Evolutionary conservation across 495 filamentous ascomycete species (phyloP).

Genomic region (Hypoxylon perforatum): DNA sequence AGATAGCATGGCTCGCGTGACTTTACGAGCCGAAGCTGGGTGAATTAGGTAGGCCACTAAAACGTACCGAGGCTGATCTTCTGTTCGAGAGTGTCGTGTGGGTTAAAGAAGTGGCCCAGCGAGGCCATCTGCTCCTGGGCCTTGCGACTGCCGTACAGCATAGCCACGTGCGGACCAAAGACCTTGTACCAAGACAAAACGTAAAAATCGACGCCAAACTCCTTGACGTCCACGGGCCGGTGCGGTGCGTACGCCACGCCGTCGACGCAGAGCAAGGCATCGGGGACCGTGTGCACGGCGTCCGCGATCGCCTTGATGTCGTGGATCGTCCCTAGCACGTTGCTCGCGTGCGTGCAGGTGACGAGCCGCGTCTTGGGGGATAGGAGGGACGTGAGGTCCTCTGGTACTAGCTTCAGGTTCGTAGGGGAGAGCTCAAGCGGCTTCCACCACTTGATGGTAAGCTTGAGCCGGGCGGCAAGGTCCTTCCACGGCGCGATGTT

Average conservation of each 20-base stretch:
- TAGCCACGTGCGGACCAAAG: slow-evolving; percentile 76
- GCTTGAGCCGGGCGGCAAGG: slow-evolving; percentile 66
- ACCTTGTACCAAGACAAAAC: slow-evolving; percentile 83
- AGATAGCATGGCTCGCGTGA: background rate
- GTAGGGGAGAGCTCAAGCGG: slow-evolving; percentile 45
- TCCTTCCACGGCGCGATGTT: slow-evolving; percentile 76
- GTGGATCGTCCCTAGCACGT: slow-evolving; percentile 77
- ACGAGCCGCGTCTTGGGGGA: slow-evolving; percentile 70
- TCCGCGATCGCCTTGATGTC: slow-evolving; percentile 66
- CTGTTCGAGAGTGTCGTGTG: slow-evolving; percentile 63
- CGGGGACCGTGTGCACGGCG: slow-evolving; percentile 59
- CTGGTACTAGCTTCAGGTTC: slow-evolving; percentile 66
- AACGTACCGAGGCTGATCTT: slow-evolving; percentile 58
- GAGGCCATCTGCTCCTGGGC: slow-evolving; percentile 62
- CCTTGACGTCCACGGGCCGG: slow-evolving; percentile 71
- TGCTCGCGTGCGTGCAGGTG: slow-evolving; percentile 74
- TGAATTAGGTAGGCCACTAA: no score
- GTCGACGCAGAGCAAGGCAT: slow-evolving; percentile 62
- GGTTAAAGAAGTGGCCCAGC: slow-evolving; percentile 76
- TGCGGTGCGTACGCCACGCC: slow-evolving; percentile 80
- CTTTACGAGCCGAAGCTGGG: no score
- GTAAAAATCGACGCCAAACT: slow-evolving; percentile 76
- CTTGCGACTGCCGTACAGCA: slow-evolving; percentile 68
- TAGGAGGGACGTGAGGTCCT: slow-evolving; percentile 65
- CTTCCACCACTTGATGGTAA: slow-evolving; percentile 75